Base-by-base conservation (phyloP, 768 basidiomycete species). In the Lepiota subincarnata region DNA sequence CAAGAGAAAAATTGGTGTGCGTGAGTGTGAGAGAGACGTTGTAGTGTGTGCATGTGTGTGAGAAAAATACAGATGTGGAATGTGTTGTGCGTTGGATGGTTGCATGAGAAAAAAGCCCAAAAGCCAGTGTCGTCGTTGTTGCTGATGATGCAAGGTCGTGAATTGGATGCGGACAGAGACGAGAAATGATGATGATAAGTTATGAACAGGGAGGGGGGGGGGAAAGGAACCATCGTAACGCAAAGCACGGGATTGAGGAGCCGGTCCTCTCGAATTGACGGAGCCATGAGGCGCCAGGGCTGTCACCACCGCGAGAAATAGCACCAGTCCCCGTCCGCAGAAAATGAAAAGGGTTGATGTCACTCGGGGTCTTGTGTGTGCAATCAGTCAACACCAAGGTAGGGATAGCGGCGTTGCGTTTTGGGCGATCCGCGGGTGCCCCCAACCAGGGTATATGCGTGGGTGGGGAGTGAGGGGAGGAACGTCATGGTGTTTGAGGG, bases 261-360 rank as follows among this genome's bases (percentile, higher is more conserved):
- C 50, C 43, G 43, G 50, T 37, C 50, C 35, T 45, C 50, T 47
- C 45, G n/a, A 47, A 12, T 47, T 34, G 45, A 34, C 31, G 31
- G 36, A 43, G 35, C 50, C 43, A 52, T 44, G 50, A 52, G 50
- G 50, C 42, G 22, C 20, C 50, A 52, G 50, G 50, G 50, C 20
- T 34, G 19, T 42, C 26, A 36, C 35, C 20, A 52, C 42, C 50
- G 35, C 50, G 50, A 43, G 50, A 51, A 51, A 18, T 14, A 36
- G 22, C 26, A 31, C 19, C 20, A 11, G 4, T 41, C 16, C 40
- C 41, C 50, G 35, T 44, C 20, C 24, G 19, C n/a, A 45, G 18
- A 13, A 52, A 36, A 35, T 34, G 50, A 35, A 44, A 35, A 44
- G 42, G 50, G 50, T 24, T 41, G 35, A 3, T 37, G 42, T 52